Base-by-base conservation (phyloP, 768 basidiomycete genomes). In the Termitomyces sp. region DNA sequence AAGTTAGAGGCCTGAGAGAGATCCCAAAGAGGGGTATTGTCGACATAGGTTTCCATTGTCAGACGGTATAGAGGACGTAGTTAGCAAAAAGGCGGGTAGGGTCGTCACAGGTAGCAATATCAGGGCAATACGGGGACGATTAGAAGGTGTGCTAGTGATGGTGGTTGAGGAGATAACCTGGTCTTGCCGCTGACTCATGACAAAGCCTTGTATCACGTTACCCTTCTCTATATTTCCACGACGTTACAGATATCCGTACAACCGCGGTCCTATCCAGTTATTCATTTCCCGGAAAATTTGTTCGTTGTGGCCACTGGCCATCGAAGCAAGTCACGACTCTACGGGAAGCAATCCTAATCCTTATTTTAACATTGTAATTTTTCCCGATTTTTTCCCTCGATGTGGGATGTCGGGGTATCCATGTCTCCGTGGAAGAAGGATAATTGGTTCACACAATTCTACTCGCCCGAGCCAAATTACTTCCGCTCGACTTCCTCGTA, bases 21-120 rank as follows among this genome's bases (percentile, higher is more conserved):
- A 63, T 89, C 86, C 87, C 89, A 89, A 67, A 87, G 78, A 19
- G 80, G 73, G 42, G 79, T 71, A 30, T 75, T 60, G 60, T 79
- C 70, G 30, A 75, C 59, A 59, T 73, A 79, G 35, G 80, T 63
- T 48, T 83, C 81, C 84, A 86, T 86, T 60, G 66, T 54, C 49
- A 46, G 43, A 54, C 26, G 11, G 11, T 30, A 42, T 15, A 50
- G 23, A 8, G 55, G 35, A 48, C 15, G 53, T 31, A 50, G 40
- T 45, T 45, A 49, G 46, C 33, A 49, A 26, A 17, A 5, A 40
- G n/a, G 12, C 3, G 33, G 1, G 43, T 1, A 49, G 15, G 48
- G 47, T 35, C 23, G 44, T 19, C n/a, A 21, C 42, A 49, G 55
- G 54, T 54, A 60, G 60, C 50, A 54, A 35, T n/a, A 53, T 19